Evolutionary conservation across 2,329 filamentous ascomycete genomes (phyloP).

Genomic region (Cadophora sp.): DNA sequence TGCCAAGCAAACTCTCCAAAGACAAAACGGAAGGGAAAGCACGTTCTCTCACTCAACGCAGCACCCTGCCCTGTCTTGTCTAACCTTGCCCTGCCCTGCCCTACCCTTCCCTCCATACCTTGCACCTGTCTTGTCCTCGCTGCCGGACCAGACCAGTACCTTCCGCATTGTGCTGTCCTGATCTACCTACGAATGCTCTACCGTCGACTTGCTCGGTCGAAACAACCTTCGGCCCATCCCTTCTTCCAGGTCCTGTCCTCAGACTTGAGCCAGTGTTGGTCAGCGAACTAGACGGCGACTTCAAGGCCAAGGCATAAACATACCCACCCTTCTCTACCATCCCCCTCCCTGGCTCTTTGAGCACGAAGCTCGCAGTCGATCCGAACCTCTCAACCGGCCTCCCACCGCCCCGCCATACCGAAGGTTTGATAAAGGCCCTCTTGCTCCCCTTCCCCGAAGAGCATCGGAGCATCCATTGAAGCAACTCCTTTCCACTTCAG

Average conservation of each 20-base stretch:
- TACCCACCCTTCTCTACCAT: conserved; percentile 17
- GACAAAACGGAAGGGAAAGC: conserved; percentile 28
- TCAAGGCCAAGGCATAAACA: conserved; percentile 32
- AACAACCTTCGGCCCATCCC: conserved; percentile 33
- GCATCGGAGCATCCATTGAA: conserved; percentile 24
- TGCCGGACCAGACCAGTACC: conserved; percentile 9
- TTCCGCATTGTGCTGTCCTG: conserved; percentile 31
- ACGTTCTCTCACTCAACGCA: conserved; percentile 27
- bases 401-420: conserved; percentile 26
- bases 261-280: conserved; percentile 15
- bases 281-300: conserved; percentile 23
- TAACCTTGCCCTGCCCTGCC: conserved; percentile 1
- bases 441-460: conserved; percentile 27
- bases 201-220: conserved; percentile 31
- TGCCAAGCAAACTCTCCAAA: conserved; percentile 21
- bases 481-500: conserved; percentile 31
- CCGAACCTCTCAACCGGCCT: conserved; percentile 26
- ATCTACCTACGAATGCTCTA: conserved; percentile 27
- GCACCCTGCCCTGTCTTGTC: conserved; percentile 24
- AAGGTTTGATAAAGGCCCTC: conserved; percentile 32
- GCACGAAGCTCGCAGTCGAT: conserved; percentile 19
- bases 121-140: neutral
- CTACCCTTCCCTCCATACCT: conserved; percentile 7
- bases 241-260: conserved; percentile 21
- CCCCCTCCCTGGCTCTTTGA: conserved; percentile 12